phyloP scores from a whole-genome alignment of 2,329 filamentous ascomycete species.

The Tolypocladium endophyticum region DNA sequence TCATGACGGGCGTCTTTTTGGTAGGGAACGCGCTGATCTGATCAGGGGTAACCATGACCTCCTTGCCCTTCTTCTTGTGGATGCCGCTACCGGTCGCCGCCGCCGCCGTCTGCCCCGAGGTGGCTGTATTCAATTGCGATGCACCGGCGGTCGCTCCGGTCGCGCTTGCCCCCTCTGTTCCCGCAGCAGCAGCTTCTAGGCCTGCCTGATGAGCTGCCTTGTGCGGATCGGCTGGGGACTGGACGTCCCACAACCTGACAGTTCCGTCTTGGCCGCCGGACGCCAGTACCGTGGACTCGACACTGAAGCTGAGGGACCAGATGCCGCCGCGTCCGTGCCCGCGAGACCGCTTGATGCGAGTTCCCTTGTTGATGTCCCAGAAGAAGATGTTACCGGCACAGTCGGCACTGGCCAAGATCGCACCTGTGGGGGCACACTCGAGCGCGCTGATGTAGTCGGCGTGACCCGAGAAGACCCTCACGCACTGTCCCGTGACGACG shows the following conservation, averaged over 20 bases:
- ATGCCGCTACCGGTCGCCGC: constrained; percentile 17
- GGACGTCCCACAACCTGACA: constrained; percentile 88
- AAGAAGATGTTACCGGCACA: constrained; percentile 82
- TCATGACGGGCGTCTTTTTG: constrained; percentile 91
- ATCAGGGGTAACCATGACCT: constrained; percentile 81
- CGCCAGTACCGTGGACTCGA: constrained; percentile 81
- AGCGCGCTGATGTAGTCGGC: constrained; percentile 77
- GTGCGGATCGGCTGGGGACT: constrained; percentile 55
- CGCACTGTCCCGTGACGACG: constrained; percentile 73
- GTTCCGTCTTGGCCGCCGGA: constrained; percentile 89
- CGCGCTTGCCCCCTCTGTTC: constrained; percentile 26
- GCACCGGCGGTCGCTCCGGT: constrained; percentile 7
- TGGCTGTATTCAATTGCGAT: constrained; percentile 9
- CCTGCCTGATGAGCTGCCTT: constrained; percentile 39
- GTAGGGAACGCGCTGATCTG: constrained; percentile 93
- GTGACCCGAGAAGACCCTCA: constrained; percentile 88
- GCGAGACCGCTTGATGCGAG: constrained; percentile 80
- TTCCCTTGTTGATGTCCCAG: constrained; percentile 86
- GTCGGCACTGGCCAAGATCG: constrained; percentile 84
- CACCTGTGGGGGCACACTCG: constrained; percentile 78
- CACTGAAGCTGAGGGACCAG: constrained; percentile 86
- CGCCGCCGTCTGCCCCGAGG: constrained; percentile 16
- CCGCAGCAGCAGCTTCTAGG: constrained; percentile 29
- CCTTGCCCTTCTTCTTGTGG: constrained; percentile 73
- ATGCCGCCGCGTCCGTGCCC: constrained; percentile 91